phyloP scores from a whole-genome alignment of 768 basidiomycete genomes.

The Auricularia sp. region DNA sequence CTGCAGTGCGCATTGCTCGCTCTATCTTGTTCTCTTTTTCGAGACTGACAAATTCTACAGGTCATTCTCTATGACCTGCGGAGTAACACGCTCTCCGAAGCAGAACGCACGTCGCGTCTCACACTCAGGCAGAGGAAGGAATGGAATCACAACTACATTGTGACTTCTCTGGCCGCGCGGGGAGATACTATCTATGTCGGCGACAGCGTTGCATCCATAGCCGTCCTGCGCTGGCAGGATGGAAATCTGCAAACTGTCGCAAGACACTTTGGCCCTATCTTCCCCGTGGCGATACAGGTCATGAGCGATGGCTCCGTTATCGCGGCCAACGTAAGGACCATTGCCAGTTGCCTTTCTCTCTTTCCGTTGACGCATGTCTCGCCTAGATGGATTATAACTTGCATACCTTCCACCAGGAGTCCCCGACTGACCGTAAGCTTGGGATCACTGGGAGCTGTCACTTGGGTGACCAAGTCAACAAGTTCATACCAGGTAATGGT shows the following conservation, averaged over 20 bases:
- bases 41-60: background rate
- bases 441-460: slow-evolving; percentile 64
- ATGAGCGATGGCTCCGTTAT: slow-evolving; percentile 48
- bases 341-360: slow-evolving; percentile 9
- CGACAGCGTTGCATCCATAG: slow-evolving; percentile 73
- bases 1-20: slow-evolving; percentile 37
- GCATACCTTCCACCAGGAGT: slow-evolving; percentile 47
- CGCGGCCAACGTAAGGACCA: slow-evolving; percentile 57
- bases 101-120: slow-evolving; percentile 18
- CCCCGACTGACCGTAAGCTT: slow-evolving; percentile 36
- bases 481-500: slow-evolving; percentile 53
- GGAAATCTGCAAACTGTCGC: slow-evolving; percentile 45
- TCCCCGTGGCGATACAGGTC: slow-evolving; percentile 59
- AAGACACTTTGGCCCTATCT: slow-evolving; percentile 66
- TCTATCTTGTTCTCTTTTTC: too few relatives aligned
- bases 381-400: slow-evolving; percentile 56
- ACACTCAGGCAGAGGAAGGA: slow-evolving; percentile 23
- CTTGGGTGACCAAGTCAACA: slow-evolving; percentile 67
- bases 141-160: slow-evolving; percentile 80
- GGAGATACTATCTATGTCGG: slow-evolving; percentile 54
- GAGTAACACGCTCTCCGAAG: slow-evolving; percentile 25
- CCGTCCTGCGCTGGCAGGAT: slow-evolving; percentile 45
- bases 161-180: slow-evolving; percentile 53
- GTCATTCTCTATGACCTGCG: background rate
- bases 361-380: background rate